Evolutionary conservation across 345 rosid species (phyloP), one percentile per base, ranked within the genome.

Genomic region (Zanthoxylum bungeanum): DNA sequence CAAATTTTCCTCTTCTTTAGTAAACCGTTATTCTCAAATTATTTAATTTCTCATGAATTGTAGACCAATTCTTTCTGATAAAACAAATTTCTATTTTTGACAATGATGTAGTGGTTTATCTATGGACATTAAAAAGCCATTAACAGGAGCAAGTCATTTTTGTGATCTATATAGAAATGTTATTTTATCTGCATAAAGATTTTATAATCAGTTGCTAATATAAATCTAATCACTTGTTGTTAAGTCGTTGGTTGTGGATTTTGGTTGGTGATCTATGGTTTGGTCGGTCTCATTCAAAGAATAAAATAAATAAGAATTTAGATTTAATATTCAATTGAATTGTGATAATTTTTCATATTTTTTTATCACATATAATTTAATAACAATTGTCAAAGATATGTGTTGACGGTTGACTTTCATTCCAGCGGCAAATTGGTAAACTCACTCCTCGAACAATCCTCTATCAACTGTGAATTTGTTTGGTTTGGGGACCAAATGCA

Each of bases 231-330:
- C 64, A 11, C 60, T 51, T 51, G 71, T 70, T 11, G 58, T 46
- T 30, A 70, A 72, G 75, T 77, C 37, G 77, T 36, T 76, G 60
- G 76, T 39, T 33, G 17, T 7, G 39, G 76, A 72, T 74, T 76
- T 57, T 51, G 64, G 85, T 80, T 87, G 89, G 79, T 87, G 77
- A 85, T 76, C 87, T 34, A 76, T 72, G 76, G 74, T 58, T 53
- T 36, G 67, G 75, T 82, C 44, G 72, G 82, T 50, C 72, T 60
- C n/a, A n/a, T n/a, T n/a, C n/a, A n/a, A 59, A 28, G 7, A 67
- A 19, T 19, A 25, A 19, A 49, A 31, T 16, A 42, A 64, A 42
- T 11, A 16, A 44, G n/a, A n/a, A n/a, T n/a, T n/a, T n/a, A n/a
- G n/a, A n/a, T n/a, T n/a, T n/a, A n/a, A n/a, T n/a, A n/a, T n/a